These are phyloP conservation scores for Babesia caballi DNA, from an alignment of 169 alveolate species.

Conservation along the genomic window DNA sequence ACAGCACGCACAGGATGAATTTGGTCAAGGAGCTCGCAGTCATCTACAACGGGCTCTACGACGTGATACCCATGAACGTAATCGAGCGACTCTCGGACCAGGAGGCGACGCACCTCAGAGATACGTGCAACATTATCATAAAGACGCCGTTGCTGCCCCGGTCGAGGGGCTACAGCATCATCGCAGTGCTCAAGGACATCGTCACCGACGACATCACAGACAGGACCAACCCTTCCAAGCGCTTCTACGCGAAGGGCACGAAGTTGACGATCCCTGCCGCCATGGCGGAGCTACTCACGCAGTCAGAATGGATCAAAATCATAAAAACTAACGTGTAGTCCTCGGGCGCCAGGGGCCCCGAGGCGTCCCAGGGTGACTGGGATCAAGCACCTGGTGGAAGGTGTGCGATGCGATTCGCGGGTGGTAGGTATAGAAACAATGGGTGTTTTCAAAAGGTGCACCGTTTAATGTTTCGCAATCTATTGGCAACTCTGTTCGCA, in stretches of 20 bases:
- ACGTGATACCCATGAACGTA: constrained; percentile 55
- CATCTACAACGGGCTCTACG: constrained; percentile 59
- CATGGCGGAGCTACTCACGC: constrained; percentile 44
- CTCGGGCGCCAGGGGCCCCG: too few species aligned
- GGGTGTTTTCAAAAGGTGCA: too few species aligned
- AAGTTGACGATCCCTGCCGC: constrained; percentile 48
- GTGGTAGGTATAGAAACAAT: too few species aligned
- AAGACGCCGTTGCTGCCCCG: constrained; percentile 4
- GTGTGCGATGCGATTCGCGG: too few species aligned
- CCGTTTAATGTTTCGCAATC: too few species aligned
- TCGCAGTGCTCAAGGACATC: constrained; percentile 59
- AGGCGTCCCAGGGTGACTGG: too few species aligned
- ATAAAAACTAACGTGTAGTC: constrained; percentile 33
- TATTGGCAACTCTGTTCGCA: too few species aligned
- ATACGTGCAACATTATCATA: constrained; percentile 34
- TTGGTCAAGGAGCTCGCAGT: constrained; percentile 62
- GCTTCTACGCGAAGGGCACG: constrained; percentile 40
- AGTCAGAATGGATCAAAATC: constrained; percentile 54
- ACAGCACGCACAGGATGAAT: constrained; percentile 52
- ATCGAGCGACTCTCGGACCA: constrained; percentile 58
- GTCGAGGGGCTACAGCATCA: constrained; percentile 35
- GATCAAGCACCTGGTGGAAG: too few species aligned
- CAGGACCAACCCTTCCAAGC: constrained; percentile 29
- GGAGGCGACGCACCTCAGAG: constrained; percentile 57
- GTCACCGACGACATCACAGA: constrained; percentile 62